Conservation (phyloP, 2,329 filamentous ascomycete species). For the Beauveria medogensis region DNA sequence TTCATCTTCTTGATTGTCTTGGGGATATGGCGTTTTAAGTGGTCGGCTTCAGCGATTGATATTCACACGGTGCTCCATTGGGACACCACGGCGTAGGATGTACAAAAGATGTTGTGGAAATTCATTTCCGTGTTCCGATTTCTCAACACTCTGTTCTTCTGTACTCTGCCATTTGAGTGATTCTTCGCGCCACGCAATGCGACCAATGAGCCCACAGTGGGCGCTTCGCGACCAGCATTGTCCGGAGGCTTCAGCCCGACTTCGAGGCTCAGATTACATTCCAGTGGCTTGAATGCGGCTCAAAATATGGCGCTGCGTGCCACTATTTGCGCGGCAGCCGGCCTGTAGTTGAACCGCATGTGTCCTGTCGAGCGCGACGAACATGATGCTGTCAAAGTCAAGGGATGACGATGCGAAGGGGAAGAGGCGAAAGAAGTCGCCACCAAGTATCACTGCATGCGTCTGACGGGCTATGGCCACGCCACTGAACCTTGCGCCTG, state of each 20-base stretch:
- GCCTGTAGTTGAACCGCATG: background rate
- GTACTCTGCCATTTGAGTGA: too few species aligned
- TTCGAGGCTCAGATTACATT: too few species aligned
- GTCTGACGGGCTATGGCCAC: background rate
- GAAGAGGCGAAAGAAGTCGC: background rate
- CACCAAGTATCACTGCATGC: slow-evolving; percentile 1
- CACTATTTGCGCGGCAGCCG: background rate
- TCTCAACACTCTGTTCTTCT: too few species aligned
- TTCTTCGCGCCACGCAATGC: too few species aligned
- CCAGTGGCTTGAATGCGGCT: too few species aligned
- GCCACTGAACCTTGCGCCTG: background rate
- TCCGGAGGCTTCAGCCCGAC: too few species aligned
- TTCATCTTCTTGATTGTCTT: background rate
- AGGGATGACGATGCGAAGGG: background rate
- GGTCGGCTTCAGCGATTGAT: background rate
- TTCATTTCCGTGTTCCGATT: too few species aligned
- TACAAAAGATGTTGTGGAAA: background rate
- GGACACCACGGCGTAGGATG: background rate
- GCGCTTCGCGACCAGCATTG: too few species aligned
- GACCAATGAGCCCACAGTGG: too few species aligned
- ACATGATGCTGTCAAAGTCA: background rate
- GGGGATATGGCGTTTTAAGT: background rate
- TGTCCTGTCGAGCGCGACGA: background rate
- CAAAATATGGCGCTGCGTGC: background rate
- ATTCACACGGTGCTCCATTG: background rate